phyloP scores from a whole-genome alignment of 345 rosid genomes.

The Erodium maritimum region DNA sequence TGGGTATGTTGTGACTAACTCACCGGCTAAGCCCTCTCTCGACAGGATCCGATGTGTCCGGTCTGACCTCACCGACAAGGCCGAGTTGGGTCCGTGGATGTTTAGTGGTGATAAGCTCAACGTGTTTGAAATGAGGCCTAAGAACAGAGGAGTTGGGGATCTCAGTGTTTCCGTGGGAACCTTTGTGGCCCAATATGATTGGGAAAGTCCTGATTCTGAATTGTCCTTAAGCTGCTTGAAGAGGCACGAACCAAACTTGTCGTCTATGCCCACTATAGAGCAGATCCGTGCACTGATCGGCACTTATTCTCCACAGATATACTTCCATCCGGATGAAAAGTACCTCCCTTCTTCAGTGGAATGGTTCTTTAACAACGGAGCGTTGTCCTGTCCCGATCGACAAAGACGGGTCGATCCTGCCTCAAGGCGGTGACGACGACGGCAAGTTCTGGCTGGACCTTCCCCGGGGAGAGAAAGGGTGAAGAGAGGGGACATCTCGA shows the following conservation, averaged over 20 bases:
- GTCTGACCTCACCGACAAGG: conserved; percentile 9
- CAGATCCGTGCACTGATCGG: conserved; percentile 10
- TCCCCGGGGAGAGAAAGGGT: conserved; percentile 7
- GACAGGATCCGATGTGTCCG: conserved; percentile 8
- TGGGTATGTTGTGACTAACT: conserved; percentile 7
- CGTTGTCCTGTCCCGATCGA: conserved; percentile 6
- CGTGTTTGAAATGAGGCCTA: conserved; percentile 10
- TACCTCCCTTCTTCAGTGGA: conserved; percentile 15
- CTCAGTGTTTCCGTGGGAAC: conserved; percentile 6
- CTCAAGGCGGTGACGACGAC: conserved; percentile 12
- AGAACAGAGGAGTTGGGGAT: conserved; percentile 7
- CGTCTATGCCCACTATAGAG: conserved; percentile 10
- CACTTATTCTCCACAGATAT: conserved; percentile 11
- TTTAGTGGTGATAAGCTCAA: conserved; percentile 9
- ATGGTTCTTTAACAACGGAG: conserved; percentile 15
- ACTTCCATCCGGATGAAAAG: conserved; percentile 13
- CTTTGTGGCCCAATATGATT: conserved; percentile 2
- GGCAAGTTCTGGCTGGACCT: conserved; percentile 15
- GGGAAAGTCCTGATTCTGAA: neutral
- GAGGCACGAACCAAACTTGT: neutral
- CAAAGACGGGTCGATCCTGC: conserved; percentile 9
- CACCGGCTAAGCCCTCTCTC: conserved; percentile 5
- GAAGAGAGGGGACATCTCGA: conserved; percentile 13
- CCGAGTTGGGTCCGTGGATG: conserved; percentile 9
- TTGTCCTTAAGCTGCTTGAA: conserved; percentile 10